Evolutionary conservation across 2,329 filamentous ascomycete genomes (phyloP).

Genomic region (Falciphora oryzae): DNA sequence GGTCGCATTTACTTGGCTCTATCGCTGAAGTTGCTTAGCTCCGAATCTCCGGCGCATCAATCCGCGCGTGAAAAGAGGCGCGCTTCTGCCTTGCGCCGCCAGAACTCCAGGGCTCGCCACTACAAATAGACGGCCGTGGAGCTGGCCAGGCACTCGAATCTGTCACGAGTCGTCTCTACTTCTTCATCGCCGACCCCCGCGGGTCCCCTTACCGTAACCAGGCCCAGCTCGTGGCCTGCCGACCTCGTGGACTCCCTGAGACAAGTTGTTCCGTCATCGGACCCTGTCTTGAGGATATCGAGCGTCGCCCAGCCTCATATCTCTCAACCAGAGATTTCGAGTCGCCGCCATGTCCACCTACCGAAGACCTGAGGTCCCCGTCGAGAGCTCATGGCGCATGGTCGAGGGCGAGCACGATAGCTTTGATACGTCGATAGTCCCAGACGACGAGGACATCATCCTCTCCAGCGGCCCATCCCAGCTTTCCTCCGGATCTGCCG

Average conservation of each 20-base stretch:
- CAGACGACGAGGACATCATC: constrained; percentile 33
- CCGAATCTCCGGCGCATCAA: background rate
- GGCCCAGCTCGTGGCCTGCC: background rate
- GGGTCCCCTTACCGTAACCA: background rate
- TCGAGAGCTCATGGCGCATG: constrained; percentile 55
- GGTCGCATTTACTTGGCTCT: background rate
- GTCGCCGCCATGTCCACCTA: background rate
- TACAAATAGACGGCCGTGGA: background rate
- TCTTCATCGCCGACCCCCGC: background rate
- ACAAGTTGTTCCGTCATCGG: background rate
- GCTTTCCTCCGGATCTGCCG: constrained; percentile 33
- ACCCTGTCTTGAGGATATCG: too few relatives aligned
- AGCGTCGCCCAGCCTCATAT: background rate
- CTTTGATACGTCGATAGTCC: constrained; percentile 50
- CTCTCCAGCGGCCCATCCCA: constrained; percentile 43
- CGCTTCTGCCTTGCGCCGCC: background rate
- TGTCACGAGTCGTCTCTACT: background rate
- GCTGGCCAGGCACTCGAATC: background rate
- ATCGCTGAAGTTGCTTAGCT: background rate
- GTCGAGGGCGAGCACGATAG: constrained; percentile 56
- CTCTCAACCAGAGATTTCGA: background rate
- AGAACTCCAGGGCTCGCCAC: background rate
- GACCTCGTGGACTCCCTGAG: background rate
- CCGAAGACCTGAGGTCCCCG: constrained; percentile 28
- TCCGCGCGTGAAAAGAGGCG: background rate